Percentiles rank a stretch among this genome's conserved stretches.
Conservation (phyloP, 495 filamentous ascomycete species). For the Aspergillus carlsbadensis region DNA sequence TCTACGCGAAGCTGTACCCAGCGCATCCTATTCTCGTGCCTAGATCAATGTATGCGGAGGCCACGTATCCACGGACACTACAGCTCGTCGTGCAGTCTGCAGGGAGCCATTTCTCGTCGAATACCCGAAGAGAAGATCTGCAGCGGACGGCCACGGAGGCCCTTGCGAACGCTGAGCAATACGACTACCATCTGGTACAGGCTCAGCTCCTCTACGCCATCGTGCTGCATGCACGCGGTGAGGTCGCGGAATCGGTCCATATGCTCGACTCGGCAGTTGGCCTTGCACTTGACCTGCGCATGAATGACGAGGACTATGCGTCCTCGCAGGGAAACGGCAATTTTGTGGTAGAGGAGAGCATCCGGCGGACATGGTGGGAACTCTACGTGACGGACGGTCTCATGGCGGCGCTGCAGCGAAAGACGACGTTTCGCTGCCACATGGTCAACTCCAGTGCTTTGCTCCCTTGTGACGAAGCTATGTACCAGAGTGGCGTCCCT, state of each 20-base stretch:
- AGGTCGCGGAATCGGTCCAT: conserved; percentile 31
- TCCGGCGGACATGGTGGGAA: conserved; percentile 44
- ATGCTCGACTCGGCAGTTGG: conserved; percentile 29
- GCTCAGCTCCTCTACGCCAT: conserved; percentile 39
- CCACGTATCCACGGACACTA: conserved; percentile 34
- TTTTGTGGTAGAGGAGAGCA: conserved; percentile 36
- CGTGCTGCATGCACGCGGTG: conserved; percentile 33
- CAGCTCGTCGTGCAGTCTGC: conserved; percentile 38
- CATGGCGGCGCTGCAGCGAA: conserved; percentile 33
- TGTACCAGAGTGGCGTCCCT: conserved; percentile 23
- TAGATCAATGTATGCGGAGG: conserved; percentile 30
- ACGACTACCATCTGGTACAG: conserved; percentile 36
- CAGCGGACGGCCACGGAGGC: conserved; percentile 27
- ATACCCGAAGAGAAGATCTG: conserved; percentile 21
- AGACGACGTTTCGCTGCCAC: conserved; percentile 31
- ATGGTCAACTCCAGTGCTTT: conserved; percentile 31
- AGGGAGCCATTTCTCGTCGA: conserved; percentile 35
- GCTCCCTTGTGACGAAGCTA: conserved; percentile 38
- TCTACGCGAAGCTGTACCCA: conserved; percentile 40
- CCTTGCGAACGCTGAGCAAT: conserved; percentile 25
- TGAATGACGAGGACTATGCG: conserved; percentile 37
- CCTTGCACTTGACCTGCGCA: conserved; percentile 36
- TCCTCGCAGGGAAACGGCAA: conserved; percentile 19
- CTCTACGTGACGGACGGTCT: conserved; percentile 38
- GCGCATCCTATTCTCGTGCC: conserved; percentile 41